Percentiles rank a stretch among this genome's conserved stretches.
Evolutionary conservation across 306 rosid genomes (phyloP).

Genomic region (cucumber (Cucumis sativus)): Cucumber_9930_V3 NC_026657.2:16916501-16917000

Average conservation of each 20-base stretch:
- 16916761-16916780: not conserved
- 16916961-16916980: not conserved
- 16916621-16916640: not conserved
- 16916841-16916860: not conserved
- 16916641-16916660: not conserved
- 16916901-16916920: not conserved
- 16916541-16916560: not conserved
- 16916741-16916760: not conserved
- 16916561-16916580: not conserved
- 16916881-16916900: not conserved
- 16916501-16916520: not conserved
- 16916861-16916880: not conserved
- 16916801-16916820: constrained; percentile 63
- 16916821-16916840: constrained; percentile 71
- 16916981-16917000: not conserved
- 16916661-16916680: not conserved
- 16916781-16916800: constrained; percentile 65
- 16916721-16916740: not conserved
- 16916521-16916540: not conserved
- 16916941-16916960: not conserved
- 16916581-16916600: not conserved
- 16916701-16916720: not conserved
- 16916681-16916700: not conserved
- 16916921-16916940: not conserved
- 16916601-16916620: not conserved